Base-by-base conservation (phyloP, 495 filamentous ascomycete genomes). In the Parmelia sp. region DNA sequence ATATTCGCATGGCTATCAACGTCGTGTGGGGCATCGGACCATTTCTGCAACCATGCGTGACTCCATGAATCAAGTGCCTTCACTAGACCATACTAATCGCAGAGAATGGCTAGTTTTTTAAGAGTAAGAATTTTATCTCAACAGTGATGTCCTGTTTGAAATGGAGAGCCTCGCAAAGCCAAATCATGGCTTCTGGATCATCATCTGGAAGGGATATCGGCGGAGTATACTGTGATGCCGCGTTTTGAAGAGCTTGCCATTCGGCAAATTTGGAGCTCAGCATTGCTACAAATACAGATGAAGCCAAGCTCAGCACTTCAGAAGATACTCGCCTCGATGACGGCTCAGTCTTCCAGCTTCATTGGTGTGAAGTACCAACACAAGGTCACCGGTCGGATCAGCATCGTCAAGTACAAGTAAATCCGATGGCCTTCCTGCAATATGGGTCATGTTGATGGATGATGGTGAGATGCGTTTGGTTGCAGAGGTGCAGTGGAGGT, bases 221-320 rank as follows among this genome's bases (percentile, higher is more conserved):
- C 40, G 47, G 44, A 25, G 25, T n/a, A 7, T 40, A 19, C 31
- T 11, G 21, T n/a, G n/a, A 23, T n/a, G 11, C 39, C 11, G 56
- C 36, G 2, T 58, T 23, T 25, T 23, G 3, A 17, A 58, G 36
- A 17, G 70, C 51, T 7, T 35, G 25, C 12, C 70, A 70, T 65
- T 73, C 70, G 12, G 49, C 63, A 62, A 67, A 73, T 45, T 57
- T 59, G 7, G 65, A 65, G n/a, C 68, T 68, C 63, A 73, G 58
- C 63, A 72, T 71, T 23, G 63, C 65, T 19, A 62, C 62, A 35
- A 73, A 72, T 27, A 70, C 68, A 2, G 65, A 61, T 4, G 71
- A 73, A 29, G 68, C 71, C 19, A 65, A 35, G 1, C 60, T 68
- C 3, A 72, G 56, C 1, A 65, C 57, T 47, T 68, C 71, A 1